Evolutionary conservation across 148 eudicot species (phyloP).

Genomic region (Limonium bicolor): DNA sequence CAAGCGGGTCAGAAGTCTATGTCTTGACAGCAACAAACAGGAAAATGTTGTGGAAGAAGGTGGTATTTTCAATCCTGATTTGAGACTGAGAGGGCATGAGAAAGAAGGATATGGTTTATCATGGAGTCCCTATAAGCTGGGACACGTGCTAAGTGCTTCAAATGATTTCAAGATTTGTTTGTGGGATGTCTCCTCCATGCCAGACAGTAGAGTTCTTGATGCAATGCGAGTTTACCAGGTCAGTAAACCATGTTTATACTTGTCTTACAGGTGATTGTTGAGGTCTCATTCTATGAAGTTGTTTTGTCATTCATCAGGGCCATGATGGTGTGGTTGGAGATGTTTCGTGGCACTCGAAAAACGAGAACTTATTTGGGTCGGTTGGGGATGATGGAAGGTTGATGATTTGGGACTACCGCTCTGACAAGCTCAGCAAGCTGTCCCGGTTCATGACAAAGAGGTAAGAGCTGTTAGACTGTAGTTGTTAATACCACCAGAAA

Average conservation of each 20-base stretch:
- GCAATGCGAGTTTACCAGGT: slow-evolving; percentile 59
- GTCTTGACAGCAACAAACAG: slow-evolving; percentile 52
- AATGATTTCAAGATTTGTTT: slow-evolving; percentile 77
- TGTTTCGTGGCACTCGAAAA: slow-evolving; percentile 77
- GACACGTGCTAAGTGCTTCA: slow-evolving; percentile 82
- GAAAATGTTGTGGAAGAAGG: slow-evolving; percentile 9
- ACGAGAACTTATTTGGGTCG: slow-evolving; percentile 79
- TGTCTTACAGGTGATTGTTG: no score
- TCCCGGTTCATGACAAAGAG: slow-evolving; percentile 81
- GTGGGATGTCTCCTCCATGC: slow-evolving; percentile 73
- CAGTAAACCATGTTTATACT: no score
- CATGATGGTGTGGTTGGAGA: slow-evolving; percentile 76
- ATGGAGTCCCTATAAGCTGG: slow-evolving; percentile 75
- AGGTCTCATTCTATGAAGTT: not conserved
- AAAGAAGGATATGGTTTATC: slow-evolving; percentile 98
- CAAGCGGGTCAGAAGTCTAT: slow-evolving; percentile 65
- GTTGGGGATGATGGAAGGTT: slow-evolving; percentile 79
- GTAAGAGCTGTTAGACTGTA: no score
- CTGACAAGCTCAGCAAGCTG: slow-evolving; percentile 66
- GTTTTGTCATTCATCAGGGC: slow-evolving; percentile 28
- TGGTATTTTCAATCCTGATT: slow-evolving; percentile 46
- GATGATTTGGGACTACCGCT: slow-evolving; percentile 84
- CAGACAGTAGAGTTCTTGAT: slow-evolving; percentile 53
- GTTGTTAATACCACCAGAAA: no score
- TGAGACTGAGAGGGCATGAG: slow-evolving; percentile 73